Conservation (phyloP, 2,329 filamentous ascomycete species). For the Bimuria novae-zelandiae region DNA sequence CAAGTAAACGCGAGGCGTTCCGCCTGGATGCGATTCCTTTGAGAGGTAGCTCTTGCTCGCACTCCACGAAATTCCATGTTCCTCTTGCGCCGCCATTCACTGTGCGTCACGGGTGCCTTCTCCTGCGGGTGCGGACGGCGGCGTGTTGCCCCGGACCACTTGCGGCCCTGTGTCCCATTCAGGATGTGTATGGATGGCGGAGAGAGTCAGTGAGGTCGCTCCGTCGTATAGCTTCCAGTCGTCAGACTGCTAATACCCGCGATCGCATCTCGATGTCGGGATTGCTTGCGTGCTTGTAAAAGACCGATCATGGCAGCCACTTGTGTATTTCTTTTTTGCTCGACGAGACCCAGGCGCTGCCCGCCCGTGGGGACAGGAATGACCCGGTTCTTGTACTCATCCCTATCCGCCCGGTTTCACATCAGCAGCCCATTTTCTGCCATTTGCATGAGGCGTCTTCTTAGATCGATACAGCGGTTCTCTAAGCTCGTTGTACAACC, state of each 20-base stretch:
- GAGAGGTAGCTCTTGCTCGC: slow-evolving; percentile 15
- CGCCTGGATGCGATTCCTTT: slow-evolving; percentile 20
- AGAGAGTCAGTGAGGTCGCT: background rate
- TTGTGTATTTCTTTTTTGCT: slow-evolving; percentile 43
- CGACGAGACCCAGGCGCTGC: slow-evolving; percentile 34
- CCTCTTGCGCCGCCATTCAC: background rate
- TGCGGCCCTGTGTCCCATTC: background rate
- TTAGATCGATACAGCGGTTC: slow-evolving; percentile 39
- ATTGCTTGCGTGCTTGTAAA: slow-evolving; percentile 20
- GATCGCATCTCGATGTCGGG: background rate
- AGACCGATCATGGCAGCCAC: slow-evolving; percentile 21
- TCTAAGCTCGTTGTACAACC: slow-evolving; percentile 44
- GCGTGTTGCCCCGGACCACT: background rate
- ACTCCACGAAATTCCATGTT: slow-evolving; percentile 12
- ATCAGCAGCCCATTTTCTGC: slow-evolving; percentile 41
- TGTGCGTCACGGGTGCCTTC: slow-evolving; percentile 8
- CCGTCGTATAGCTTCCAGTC: background rate
- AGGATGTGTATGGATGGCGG: background rate
- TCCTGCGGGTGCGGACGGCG: background rate
- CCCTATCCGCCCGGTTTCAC: slow-evolving; percentile 43
- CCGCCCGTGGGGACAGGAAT: slow-evolving; percentile 34
- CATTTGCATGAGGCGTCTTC: slow-evolving; percentile 44
- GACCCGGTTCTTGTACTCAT: slow-evolving; percentile 44
- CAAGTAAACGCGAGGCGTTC: slow-evolving; percentile 29
- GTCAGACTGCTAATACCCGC: background rate